phyloP scores from a whole-genome alignment of 768 basidiomycete genomes.

The Flagelloscypha sp. region DNA sequence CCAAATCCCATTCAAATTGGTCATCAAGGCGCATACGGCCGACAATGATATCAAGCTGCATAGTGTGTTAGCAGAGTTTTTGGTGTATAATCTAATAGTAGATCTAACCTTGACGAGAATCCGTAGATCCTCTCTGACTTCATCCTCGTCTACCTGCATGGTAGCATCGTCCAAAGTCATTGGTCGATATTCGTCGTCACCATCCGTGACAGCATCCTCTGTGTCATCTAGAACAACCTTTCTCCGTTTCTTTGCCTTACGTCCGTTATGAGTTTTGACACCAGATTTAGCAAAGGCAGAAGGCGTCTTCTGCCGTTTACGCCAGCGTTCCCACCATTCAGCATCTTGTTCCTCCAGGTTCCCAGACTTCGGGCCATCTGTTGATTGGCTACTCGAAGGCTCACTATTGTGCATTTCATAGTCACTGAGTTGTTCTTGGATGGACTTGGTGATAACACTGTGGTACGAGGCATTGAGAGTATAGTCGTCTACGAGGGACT shows the following conservation, averaged over 20 bases:
- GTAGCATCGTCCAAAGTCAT: slow-evolving; percentile 52
- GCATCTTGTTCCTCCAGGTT: slow-evolving; percentile 39
- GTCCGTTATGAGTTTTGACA: slow-evolving; percentile 21
- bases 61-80: neutral
- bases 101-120: slow-evolving; percentile 79
- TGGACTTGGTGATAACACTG: slow-evolving; percentile 63
- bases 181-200: slow-evolving; percentile 32
- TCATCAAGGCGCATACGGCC: slow-evolving; percentile 91
- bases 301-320: slow-evolving; percentile 40
- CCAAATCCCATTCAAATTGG: slow-evolving; percentile 97
- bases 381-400: too few species aligned
- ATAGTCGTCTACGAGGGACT: slow-evolving; percentile 89
- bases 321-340: slow-evolving; percentile 69
- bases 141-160: slow-evolving; percentile 58
- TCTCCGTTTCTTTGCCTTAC: slow-evolving; percentile 32
- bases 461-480: slow-evolving; percentile 59
- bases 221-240: slow-evolving; percentile 25
- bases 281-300: slow-evolving; percentile 24
- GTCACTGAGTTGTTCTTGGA: slow-evolving; percentile 83
- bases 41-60: slow-evolving; percentile 88
- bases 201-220: slow-evolving; percentile 8
- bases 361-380: slow-evolving; percentile 26
- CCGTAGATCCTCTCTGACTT: slow-evolving; percentile 77
- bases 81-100: neutral
- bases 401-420: slow-evolving; percentile 70